Conservation (phyloP, 2,329 filamentous ascomycete genomes). For the Ceratocystis albifundus region DNA sequence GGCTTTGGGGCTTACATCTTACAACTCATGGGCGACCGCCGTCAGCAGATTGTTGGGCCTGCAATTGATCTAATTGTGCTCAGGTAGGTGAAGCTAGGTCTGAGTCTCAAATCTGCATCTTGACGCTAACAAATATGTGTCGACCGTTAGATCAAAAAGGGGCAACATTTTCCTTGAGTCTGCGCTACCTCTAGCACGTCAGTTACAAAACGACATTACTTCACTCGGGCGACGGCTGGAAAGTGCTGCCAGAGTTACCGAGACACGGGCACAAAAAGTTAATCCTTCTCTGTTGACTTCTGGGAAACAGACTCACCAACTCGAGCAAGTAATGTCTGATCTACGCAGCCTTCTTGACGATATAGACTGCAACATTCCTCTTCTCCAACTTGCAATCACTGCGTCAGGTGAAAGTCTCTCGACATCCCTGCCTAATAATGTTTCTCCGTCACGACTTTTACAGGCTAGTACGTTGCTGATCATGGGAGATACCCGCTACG, state of each 20-base stretch:
- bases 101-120: background rate
- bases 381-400: constrained; percentile 87
- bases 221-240: constrained; percentile 64
- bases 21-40: constrained; percentile 7
- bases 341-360: constrained; percentile 63
- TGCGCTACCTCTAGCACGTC: constrained; percentile 70
- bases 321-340: constrained; percentile 58
- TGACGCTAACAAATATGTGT: background rate
- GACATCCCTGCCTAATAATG: constrained; percentile 63
- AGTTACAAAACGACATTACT: constrained; percentile 73
- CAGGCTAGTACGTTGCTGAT: constrained; percentile 89
- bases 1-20: background rate
- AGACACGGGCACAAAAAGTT: background rate
- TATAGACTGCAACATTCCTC: constrained; percentile 82
- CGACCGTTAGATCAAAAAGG: constrained; percentile 37
- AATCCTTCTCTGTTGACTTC: background rate
- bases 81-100: constrained; percentile 45
- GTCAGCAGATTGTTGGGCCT: constrained; percentile 63
- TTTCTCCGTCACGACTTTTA: constrained; percentile 80
- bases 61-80: constrained; percentile 88
- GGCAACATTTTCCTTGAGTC: constrained; percentile 60
- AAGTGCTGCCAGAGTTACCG: constrained; percentile 43
- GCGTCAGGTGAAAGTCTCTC: constrained; percentile 83
- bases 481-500: constrained; percentile 74
- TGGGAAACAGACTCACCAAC: constrained; percentile 40